A percentile compares a stretch with the other conserved stretches of the same genome.
Conservation (phyloP, 345 rosid species). For the Eucalyptus cloeziana region DNA sequence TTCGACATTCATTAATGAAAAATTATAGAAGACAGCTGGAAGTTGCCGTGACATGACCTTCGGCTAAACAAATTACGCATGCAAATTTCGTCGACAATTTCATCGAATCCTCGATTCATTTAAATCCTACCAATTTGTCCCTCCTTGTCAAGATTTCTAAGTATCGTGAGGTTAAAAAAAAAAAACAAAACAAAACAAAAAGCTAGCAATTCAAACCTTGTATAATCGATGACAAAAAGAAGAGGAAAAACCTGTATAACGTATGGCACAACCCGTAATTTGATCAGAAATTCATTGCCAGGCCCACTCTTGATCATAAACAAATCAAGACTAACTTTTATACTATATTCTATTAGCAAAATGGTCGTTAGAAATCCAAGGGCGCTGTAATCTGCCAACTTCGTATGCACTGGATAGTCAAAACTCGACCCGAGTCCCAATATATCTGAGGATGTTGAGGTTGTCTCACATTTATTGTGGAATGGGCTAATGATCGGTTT, state of each 20-base stretch:
- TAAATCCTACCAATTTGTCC: neutral
- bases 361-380: neutral
- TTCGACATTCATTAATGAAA: neutral
- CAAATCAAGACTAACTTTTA: neutral
- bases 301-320: neutral
- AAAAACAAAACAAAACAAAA: no score
- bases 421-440: accelerated
- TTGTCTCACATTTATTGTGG: accelerated
- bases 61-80: neutral
- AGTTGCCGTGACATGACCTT: neutral
- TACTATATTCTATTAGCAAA: neutral
- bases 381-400: neutral
- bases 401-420: neutral
- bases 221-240: neutral
- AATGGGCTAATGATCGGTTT: accelerated
- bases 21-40: neutral
- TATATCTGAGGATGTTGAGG: neutral
- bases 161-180: neutral
- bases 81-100: neutral
- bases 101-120: neutral
- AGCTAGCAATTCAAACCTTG: neutral
- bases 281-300: neutral
- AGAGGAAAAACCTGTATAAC: neutral
- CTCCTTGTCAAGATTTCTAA: neutral
- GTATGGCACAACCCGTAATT: neutral